Percentiles rank a stretch among this genome's conserved stretches.
Conservation (phyloP, 1,284 basidiomycete genomes). For the Naganishia albida region DNA sequence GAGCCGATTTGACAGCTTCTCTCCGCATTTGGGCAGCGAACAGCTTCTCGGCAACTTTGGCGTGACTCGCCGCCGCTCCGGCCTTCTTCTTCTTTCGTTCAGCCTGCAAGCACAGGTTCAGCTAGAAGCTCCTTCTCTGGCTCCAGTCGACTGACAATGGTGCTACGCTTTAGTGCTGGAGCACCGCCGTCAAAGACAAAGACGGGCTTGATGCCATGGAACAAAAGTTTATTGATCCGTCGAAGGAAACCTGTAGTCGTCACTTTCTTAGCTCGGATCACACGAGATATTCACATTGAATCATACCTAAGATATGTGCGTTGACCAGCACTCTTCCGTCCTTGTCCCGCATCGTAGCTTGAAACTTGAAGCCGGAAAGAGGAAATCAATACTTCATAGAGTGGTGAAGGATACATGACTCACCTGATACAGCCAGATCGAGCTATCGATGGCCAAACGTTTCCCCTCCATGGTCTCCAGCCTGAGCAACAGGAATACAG, state of each 20-base stretch:
- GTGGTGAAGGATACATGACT: background rate
- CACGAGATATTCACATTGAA: background rate
- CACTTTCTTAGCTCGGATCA: too few species aligned
- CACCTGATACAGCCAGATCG: conserved; percentile 89
- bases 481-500: conserved; percentile 55
- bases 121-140: background rate
- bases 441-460: conserved; percentile 92
- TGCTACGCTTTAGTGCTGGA: conserved; percentile 79
- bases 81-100: conserved; percentile 84
- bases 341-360: conserved; percentile 97
- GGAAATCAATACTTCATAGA: background rate
- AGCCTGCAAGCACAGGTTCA: conserved; percentile 57
- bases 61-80: conserved; percentile 80
- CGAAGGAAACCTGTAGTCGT: conserved; percentile 65
- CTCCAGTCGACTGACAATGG: conserved; percentile 64
- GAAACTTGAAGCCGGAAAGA: conserved; percentile 64
- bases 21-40: conserved; percentile 90
- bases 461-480: conserved; percentile 90
- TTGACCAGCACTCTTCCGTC: conserved; percentile 88
- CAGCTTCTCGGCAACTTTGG: conserved; percentile 82
- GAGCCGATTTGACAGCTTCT: conserved; percentile 78
- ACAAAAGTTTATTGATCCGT: conserved; percentile 89
- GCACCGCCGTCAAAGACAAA: conserved; percentile 98
- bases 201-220: conserved; percentile 94
- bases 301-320: conserved; percentile 82